Evolutionary conservation across 371 early-diverging fungal species (phyloP).

Genomic region (Apophysomyces variabilis): DNA sequence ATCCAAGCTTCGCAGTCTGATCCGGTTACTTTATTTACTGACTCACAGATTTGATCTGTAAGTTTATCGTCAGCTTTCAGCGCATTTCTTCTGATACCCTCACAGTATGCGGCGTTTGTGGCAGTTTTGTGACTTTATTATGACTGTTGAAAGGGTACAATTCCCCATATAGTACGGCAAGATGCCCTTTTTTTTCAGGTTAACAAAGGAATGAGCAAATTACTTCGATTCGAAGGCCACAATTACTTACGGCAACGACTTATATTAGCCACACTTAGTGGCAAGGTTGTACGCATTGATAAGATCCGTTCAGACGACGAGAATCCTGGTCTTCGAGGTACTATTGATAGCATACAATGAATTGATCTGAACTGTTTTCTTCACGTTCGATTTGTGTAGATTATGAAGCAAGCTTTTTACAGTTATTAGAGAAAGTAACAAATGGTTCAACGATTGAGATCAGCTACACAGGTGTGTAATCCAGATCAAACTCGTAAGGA

Average conservation of each 20-base stretch:
- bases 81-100: too few species aligned
- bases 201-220: conserved; percentile 34
- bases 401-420: conserved; percentile 86
- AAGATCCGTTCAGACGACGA: conserved; percentile 88
- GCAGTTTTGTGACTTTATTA: too few species aligned
- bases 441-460: conserved; percentile 93
- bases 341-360: not conserved
- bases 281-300: conserved; percentile 84
- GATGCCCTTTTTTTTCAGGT: not conserved
- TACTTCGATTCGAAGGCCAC: conserved; percentile 77
- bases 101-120: too few species aligned
- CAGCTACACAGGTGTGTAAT: conserved; percentile 79
- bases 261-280: conserved; percentile 89
- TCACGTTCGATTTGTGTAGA: conserved; percentile 52
- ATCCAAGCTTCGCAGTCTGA: too few species aligned
- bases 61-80: too few species aligned
- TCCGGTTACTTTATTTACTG: too few species aligned
- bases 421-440: conserved; percentile 89
- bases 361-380: not conserved
- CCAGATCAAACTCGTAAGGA: too few species aligned
- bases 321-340: conserved; percentile 86
- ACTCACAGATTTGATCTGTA: too few species aligned
- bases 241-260: conserved; percentile 87
- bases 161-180: too few species aligned
- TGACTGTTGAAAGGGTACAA: too few species aligned